Base-by-base conservation (phyloP, 441 rosid species). In the Erodium moschatum region DNA sequence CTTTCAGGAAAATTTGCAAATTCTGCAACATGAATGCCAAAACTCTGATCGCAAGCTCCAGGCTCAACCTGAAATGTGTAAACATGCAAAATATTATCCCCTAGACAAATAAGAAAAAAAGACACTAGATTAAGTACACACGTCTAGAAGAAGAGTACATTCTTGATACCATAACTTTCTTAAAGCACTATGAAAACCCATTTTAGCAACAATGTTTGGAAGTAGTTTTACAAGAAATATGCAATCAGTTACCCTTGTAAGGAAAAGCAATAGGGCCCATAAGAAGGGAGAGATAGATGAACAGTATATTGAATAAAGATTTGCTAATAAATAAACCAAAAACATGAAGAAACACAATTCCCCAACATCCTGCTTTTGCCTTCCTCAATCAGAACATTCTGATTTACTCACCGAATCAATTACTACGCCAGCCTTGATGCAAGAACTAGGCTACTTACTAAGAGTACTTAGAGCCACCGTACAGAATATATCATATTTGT, bases 41-140 rank as follows among this genome's bases (percentile, higher is more conserved):
- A 95, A 84, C 99, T 95, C 78, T 92, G 99, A 84, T 95, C 98
- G 82, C 98, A 92, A 66, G 95, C 90, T 63, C 97, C 98, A 62
- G 89, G 90, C 76, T 92, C 96, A 77, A 90, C 97, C 99, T 89
- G 80, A 52, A 74, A 70, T 56, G 70, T 64, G 58, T 24, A 35
- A 54, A 35, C 73, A 61, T 5, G 69, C 64, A 50, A 50, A 50
- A 3, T 6, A 50, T n/a, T 50, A 19, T 50, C 13, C 58, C 58
- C 5, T 1, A 48, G 54, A 48, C 5, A 48, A 48, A 48, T 15
- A 15, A 50, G 18, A 15, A n/a, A 50, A n/a, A 50, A 50, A 50
- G 6, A 2, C 19, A 50, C 58, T 15, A 50, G n/a, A 48, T 4
- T 3, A 12, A 48, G 15, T 11, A 46, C 4, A n/a, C 4, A n/a